Evolutionary conservation across 2,329 filamentous ascomycete species (phyloP), one percentile per base, ranked within the genome.

Genomic region (Cladosporium sp.): DNA sequence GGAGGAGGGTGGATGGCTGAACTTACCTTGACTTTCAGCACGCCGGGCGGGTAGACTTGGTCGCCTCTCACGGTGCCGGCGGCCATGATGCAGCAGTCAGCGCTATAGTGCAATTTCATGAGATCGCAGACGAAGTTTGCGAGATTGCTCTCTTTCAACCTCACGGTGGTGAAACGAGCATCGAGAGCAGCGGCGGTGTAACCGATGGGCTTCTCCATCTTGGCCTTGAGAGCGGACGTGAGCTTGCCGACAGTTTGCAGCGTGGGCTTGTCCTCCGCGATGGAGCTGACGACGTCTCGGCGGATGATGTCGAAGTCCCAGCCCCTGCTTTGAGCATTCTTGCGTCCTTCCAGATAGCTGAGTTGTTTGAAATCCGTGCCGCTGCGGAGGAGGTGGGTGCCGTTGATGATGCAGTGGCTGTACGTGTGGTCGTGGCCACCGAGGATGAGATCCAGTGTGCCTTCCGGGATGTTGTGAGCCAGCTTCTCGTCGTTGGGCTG

Each of bases 351-450:
- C 47, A 96, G 79, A 64, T 95, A 95, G 64, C 88, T 93, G 29
- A 96, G 74, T 65, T 96, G 88, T 70, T 93, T 95, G 71, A 96
- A 96, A 67, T 96, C 91, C 15, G 85, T 89, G 0, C 91, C 90
- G 0, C 88, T 95, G 1, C 91, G 82, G n/a, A 96, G 73, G 2
- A 95, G 81, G 61, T 96, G 90, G 0, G 82, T 88, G 7, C 85
- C 85, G 54, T 91, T 90, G 66, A 93, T 79, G 50, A 90, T 64
- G 49, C 77, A 80, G 69, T 96, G 89, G 13, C 78, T 79, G 65
- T 96, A 96, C 69, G 86, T 93, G 65, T 96, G 91, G 61, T 96
- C 91, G 63, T 96, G 90, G 0, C 90, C 90, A 43, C 90, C 89
- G 0, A 96, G 77, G 39, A 96, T 86, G 30, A 96, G 82, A 65